Evolutionary conservation across 2,329 filamentous ascomycete genomes (phyloP).

Genomic region (Drechslerella dactyloides): DNA sequence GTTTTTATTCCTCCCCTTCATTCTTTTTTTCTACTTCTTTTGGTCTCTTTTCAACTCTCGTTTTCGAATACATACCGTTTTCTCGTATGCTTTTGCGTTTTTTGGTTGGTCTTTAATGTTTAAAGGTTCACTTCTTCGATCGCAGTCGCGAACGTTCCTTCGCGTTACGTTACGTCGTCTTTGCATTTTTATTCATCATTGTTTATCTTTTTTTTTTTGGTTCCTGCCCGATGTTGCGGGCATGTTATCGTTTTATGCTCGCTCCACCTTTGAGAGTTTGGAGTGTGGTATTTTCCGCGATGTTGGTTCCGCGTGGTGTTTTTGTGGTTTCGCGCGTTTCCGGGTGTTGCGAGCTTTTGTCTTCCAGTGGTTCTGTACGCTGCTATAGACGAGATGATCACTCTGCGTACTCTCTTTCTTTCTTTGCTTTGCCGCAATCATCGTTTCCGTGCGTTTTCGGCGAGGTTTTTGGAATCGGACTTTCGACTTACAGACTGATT

Average conservation of each 20-base stretch:
- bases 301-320: background rate
- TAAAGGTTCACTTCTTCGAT: conserved; percentile 35
- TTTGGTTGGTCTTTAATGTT: conserved; percentile 44
- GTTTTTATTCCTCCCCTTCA: background rate
- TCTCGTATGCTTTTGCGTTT: conserved; percentile 1
- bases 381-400: conserved; percentile 41
- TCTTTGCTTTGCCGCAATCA: background rate
- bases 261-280: background rate
- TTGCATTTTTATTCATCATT: conserved; percentile 7
- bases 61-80: background rate
- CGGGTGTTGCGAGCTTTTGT: conserved; percentile 4
- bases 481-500: conserved; percentile 34
- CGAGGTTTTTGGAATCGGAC: conserved; percentile 1
- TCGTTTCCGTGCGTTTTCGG: background rate
- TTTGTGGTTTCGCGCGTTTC: too few species aligned
- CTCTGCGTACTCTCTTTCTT: conserved; percentile 15
- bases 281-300: background rate
- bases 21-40: too few species aligned
- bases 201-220: conserved; percentile 10
- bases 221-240: conserved; percentile 9
- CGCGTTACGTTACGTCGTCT: conserved; percentile 2
- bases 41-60: background rate
- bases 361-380: background rate
- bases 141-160: conserved; percentile 6
- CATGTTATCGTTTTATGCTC: too few species aligned